phyloP scores from a whole-genome alignment of 192 early-diverging fungal genomes.

The Allomyces arbusculus region DNA sequence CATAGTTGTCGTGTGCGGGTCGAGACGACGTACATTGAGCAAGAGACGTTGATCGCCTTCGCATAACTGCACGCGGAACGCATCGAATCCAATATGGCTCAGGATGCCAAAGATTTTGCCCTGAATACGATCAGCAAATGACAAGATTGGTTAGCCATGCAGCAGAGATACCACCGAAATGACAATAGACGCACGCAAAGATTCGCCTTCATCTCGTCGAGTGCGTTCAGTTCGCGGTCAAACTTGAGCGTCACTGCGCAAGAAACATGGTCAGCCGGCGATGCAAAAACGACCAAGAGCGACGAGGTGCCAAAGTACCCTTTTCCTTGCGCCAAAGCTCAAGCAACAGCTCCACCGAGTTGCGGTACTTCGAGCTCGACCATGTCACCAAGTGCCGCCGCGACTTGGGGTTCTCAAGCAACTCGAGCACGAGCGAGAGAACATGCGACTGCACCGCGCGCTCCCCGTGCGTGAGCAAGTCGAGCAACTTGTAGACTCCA shows the following conservation, averaged over 20 bases:
- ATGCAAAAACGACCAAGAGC: too few species aligned
- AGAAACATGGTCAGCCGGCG: too few species aligned
- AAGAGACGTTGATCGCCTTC: too few species aligned
- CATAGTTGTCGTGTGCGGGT: too few species aligned
- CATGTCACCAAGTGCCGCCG: constrained; percentile 1
- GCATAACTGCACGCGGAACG: too few species aligned
- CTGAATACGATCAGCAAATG: background rate
- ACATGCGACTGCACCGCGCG: background rate
- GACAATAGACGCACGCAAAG: background rate
- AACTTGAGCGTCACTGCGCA: background rate
- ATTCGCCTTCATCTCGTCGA: background rate
- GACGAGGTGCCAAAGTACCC: too few species aligned
- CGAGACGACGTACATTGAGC: too few species aligned
- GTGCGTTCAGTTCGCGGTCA: background rate
- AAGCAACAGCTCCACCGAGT: background rate
- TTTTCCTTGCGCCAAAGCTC: background rate
- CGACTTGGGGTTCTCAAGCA: constrained; percentile 1
- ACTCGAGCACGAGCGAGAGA: background rate
- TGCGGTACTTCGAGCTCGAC: background rate
- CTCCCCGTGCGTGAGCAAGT: background rate
- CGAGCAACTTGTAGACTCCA: background rate
- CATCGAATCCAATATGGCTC: background rate
- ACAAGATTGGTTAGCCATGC: too few species aligned
- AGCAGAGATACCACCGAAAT: too few species aligned
- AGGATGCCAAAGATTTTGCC: background rate